These are phyloP conservation scores for Xylaria sp. DNA, from an alignment of 2,329 filamentous ascomycete genomes.

Conservation along the genomic window DNA sequence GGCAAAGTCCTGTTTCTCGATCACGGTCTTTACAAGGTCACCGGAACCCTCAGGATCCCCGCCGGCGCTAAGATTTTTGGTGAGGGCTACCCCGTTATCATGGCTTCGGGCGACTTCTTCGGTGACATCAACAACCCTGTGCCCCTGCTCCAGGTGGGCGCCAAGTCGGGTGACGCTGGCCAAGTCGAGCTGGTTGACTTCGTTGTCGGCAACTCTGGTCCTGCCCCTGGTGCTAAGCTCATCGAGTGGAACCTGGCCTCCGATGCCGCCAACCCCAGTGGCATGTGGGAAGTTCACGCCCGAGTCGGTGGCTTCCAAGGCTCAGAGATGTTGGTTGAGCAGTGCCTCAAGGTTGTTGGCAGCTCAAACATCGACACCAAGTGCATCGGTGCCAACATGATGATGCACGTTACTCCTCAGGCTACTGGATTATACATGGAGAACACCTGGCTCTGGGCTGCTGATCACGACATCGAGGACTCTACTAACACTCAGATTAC, in stretches of 20 bases:
- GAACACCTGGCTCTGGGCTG: conserved; percentile 54
- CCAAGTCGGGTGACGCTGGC: conserved; percentile 63
- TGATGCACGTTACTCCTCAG: conserved; percentile 45
- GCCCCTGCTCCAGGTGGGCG: conserved; percentile 71
- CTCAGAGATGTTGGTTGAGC: conserved; percentile 69
- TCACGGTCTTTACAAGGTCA: conserved; percentile 60
- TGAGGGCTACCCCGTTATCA: conserved; percentile 48
- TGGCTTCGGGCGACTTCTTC: conserved; percentile 63
- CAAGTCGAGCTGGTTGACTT: conserved; percentile 74
- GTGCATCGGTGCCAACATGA: conserved; percentile 48
- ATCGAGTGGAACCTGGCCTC: conserved; percentile 75
- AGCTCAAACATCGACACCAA: conserved; percentile 37
- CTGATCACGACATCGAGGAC: conserved; percentile 63
- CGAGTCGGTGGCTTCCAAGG: conserved; percentile 75
- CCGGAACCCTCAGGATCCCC: conserved; percentile 53
- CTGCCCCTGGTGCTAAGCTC: conserved; percentile 70
- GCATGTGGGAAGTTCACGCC: conserved; percentile 78
- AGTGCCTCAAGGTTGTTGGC: conserved; percentile 64
- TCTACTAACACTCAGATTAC: conserved; percentile 54
- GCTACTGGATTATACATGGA: conserved; percentile 47
- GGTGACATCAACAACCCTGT: conserved; percentile 62
- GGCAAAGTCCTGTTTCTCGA: conserved; percentile 62
- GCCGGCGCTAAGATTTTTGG: conserved; percentile 45
- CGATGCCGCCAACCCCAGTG: conserved; percentile 48
- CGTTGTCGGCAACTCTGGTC: conserved; percentile 71